Base-by-base conservation (phyloP, 2,329 filamentous ascomycete genomes). In the Aspergillus phoenicis region DNA sequence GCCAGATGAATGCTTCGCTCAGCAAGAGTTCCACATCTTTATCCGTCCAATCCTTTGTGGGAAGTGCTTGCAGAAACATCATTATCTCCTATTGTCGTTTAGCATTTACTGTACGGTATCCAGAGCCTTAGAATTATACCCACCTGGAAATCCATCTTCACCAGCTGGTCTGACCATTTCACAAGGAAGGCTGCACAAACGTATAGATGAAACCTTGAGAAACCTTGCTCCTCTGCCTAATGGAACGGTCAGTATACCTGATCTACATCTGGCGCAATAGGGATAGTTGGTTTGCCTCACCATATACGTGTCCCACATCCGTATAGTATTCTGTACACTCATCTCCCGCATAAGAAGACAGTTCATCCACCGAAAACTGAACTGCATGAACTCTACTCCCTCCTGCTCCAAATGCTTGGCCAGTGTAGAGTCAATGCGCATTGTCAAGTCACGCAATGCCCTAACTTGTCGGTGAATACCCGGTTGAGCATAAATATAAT, bases 231-330 rank as follows among this genome's bases (percentile, higher is more conserved):
- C 83, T 99, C 96, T 52, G 95, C 93, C 94, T 98, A 67, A 62
- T 13, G 63, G 41, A 52, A 36, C 13, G 62, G 63, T 66, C 66
- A 69, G 62, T 58, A 65, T 55, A 57, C 41, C 26, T 51, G n/a
- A 41, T 33, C 43, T n/a, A 30, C n/a, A 26, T 20, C 13, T 30
- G 30, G 24, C 2, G 52, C 11, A 30, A 20, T 13, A 24, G 30
- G 22, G 38, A 33, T 28, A 17, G 4, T 17, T 17, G 55, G 26
- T 24, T 28, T 52, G 30, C 41, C 55, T 79, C 82, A 97, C 94
- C 81, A 99, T 86, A 80, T 99, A 99, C 26, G 95, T 99, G 77
- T 99, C 95, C 95, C 95, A 99, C 95, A 99, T 99, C 68, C 95
- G 85, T 65, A 99, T 96, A 0, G 93, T 97, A 75, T 97, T 98